Percentiles rank a stretch among this genome's conserved stretches.
phyloP scores from a whole-genome alignment of 306 rosid genomes.

The Rubus idaeus region DNA sequence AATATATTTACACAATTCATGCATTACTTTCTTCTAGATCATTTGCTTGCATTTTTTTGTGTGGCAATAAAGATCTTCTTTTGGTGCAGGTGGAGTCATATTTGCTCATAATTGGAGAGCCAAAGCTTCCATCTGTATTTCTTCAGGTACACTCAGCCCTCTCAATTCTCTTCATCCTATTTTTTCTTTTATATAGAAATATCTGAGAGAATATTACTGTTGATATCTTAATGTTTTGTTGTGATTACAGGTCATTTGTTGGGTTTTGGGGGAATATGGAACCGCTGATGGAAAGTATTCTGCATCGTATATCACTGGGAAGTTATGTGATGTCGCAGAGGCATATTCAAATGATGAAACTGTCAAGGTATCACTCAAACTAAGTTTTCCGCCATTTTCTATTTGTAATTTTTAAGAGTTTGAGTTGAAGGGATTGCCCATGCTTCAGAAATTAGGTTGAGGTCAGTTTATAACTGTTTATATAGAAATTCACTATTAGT shows the following conservation, averaged over 20 bases:
- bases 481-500: too few species aligned
- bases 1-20: not conserved
- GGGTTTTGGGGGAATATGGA: conserved; percentile 99
- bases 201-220: conserved; percentile 20
- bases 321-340: conserved; percentile 90
- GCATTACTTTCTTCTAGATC: not conserved
- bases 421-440: not conserved
- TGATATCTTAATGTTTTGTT: conserved; percentile 26
- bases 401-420: not conserved
- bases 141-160: conserved; percentile 64
- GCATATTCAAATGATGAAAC: conserved; percentile 90
- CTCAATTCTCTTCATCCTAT: conserved; percentile 8
- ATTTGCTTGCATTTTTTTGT: not conserved
- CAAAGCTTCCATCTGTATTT: conserved; percentile 89
- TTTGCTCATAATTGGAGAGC: conserved; percentile 78
- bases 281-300: conserved; percentile 83
- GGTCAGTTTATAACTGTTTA: not conserved
- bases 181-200: not conserved
- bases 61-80: conserved; percentile 1
- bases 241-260: conserved; percentile 88
- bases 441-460: not conserved
- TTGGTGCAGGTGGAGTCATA: conserved; percentile 79
- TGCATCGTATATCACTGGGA: conserved; percentile 78
- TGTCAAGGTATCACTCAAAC: conserved; percentile 61
- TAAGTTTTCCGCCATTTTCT: not conserved